Percentiles rank a stretch among this genome's conserved stretches.
phyloP scores from a whole-genome alignment of 1,139 yeast genomes.

The Geotrichum bryndzae region DNA sequence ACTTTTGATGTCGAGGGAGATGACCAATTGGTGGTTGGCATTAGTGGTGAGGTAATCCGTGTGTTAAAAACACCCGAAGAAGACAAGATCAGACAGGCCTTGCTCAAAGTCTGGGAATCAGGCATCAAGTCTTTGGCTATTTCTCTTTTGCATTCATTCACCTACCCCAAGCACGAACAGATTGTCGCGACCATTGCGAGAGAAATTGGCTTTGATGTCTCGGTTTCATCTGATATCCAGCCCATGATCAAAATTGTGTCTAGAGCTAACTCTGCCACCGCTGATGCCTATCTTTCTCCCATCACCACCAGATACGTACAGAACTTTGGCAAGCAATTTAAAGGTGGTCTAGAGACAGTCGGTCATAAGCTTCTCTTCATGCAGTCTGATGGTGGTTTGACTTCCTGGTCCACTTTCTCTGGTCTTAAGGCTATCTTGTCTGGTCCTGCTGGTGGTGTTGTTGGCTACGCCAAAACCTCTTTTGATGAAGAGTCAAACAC shows the following conservation, averaged over 20 bases:
- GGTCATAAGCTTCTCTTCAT: constrained; percentile 46
- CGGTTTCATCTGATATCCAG: constrained; percentile 58
- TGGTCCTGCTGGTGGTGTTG: constrained; percentile 60
- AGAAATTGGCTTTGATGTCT: constrained; percentile 58
- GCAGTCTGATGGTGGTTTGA: constrained; percentile 57
- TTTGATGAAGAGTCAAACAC: constrained; percentile 29
- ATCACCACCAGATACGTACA: constrained; percentile 56
- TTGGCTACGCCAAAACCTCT: constrained; percentile 49
- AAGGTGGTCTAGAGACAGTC: constrained; percentile 43
- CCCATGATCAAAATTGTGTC: constrained; percentile 65
- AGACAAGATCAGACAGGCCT: constrained; percentile 37
- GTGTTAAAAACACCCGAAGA: constrained; percentile 47
- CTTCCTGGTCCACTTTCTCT: constrained; percentile 44
- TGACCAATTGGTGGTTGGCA: constrained; percentile 43
- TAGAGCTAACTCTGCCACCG: constrained; percentile 66
- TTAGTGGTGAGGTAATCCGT: constrained; percentile 59
- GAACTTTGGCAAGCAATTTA: constrained; percentile 57
- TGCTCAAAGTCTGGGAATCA: constrained; percentile 42
- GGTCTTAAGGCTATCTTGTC: constrained; percentile 49
- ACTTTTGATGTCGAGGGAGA: constrained; percentile 29
- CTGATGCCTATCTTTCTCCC: constrained; percentile 75
- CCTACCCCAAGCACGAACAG: constrained; percentile 60
- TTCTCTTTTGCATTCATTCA: constrained; percentile 63
- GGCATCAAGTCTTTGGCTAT: constrained; percentile 66
- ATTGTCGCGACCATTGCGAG: constrained; percentile 53